A percentile compares a stretch with the other conserved stretches of the same genome.
Evolutionary conservation across 2,329 filamentous ascomycete genomes (phyloP).

Genomic region (Neofusicoccum parvum): DNA sequence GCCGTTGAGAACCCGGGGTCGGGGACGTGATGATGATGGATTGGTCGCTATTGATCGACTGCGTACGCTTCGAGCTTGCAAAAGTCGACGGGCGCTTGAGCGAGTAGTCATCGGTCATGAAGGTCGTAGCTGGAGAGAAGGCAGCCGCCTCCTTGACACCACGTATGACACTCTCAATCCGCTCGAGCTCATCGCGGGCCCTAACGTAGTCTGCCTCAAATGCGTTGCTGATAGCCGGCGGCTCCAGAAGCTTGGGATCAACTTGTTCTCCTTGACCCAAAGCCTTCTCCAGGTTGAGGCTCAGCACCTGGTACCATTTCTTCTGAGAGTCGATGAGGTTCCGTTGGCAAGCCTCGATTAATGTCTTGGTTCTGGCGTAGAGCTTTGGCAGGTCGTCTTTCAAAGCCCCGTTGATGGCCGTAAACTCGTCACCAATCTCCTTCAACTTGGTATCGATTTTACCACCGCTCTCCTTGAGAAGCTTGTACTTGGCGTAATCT

Average conservation of each 20-base stretch:
- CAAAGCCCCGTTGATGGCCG: constrained; percentile 86
- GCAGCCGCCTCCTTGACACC: constrained; percentile 73
- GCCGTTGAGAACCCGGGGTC: constrained; percentile 1
- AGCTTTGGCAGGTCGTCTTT: constrained; percentile 90
- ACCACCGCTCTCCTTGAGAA: constrained; percentile 77
- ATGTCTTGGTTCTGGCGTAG: constrained; percentile 75
- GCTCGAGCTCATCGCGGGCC: constrained; percentile 69
- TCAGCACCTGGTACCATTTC: constrained; percentile 80
- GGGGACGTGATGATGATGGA: constrained; percentile 27
- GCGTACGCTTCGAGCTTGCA: constrained; percentile 44
- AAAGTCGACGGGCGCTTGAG: constrained; percentile 44
- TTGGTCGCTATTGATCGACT: constrained; percentile 43
- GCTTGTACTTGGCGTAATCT: constrained; percentile 81
- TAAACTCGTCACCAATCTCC: constrained; percentile 85
- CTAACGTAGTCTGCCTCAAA: constrained; percentile 80
- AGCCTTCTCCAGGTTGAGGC: constrained; percentile 60
- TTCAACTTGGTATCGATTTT: constrained; percentile 83
- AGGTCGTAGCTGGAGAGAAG: constrained; percentile 54
- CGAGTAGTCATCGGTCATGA: constrained; percentile 41
- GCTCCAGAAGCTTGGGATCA: constrained; percentile 61
- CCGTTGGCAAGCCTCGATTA: constrained; percentile 79
- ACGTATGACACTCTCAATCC: constrained; percentile 72
- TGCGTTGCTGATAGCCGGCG: constrained; percentile 72
- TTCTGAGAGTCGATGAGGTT: constrained; percentile 85
- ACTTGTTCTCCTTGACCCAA: constrained; percentile 32